phyloP scores from a whole-genome alignment of 1,284 basidiomycete genomes.

The Cryptococcus depauperatus region DNA sequence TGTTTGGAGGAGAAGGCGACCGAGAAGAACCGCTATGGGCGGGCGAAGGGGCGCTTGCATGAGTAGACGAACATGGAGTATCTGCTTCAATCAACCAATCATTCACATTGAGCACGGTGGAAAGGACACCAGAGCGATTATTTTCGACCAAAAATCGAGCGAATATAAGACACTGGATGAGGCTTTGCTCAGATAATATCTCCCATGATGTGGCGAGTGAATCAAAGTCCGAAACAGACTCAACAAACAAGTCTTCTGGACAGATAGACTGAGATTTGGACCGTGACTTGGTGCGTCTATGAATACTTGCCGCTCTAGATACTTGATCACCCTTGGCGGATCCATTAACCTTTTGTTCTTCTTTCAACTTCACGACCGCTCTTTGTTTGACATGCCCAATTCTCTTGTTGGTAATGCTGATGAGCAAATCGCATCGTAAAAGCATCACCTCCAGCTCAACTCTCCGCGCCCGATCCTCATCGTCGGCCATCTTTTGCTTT shows the following conservation, averaged over 20 bases:
- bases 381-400: constrained; percentile 20
- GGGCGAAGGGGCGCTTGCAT: background rate
- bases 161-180: constrained; percentile 8
- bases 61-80: too few relatives aligned
- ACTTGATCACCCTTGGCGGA: background rate
- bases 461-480: constrained; percentile 14
- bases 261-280: background rate
- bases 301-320: background rate
- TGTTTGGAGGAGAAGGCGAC: background rate
- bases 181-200: constrained; percentile 5
- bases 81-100: constrained; percentile 14
- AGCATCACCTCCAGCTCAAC: constrained; percentile 21
- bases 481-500: constrained; percentile 9
- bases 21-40: background rate
- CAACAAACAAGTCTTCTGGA: background rate
- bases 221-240: background rate
- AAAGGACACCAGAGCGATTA: constrained; percentile 7
- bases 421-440: constrained; percentile 16
- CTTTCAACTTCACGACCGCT: constrained; percentile 5
- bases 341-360: background rate
- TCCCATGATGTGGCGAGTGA: constrained; percentile 15
- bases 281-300: background rate
- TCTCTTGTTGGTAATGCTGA: constrained; percentile 21
- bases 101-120: background rate
- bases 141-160: constrained; percentile 10